Evolutionary conservation across 2,329 filamentous ascomycete genomes (phyloP).

Genomic region (Paraphoma sp.): DNA sequence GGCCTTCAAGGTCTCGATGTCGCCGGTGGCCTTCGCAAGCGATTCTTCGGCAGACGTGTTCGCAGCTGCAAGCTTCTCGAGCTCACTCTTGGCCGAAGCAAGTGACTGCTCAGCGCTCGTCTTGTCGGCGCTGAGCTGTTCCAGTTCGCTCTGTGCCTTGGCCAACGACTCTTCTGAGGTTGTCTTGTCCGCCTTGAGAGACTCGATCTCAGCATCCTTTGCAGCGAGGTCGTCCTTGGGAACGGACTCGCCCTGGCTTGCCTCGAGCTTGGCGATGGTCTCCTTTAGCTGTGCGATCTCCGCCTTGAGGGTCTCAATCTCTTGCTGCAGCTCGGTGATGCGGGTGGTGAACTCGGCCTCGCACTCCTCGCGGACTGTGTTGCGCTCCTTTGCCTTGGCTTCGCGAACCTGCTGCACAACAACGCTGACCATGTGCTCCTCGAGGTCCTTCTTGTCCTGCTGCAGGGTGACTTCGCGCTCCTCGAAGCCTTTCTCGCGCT

Average conservation of each 20-base stretch:
- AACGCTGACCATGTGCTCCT: constrained; percentile 51
- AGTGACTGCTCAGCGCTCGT: constrained; percentile 20
- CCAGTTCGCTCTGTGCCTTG: constrained; percentile 23
- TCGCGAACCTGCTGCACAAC: constrained; percentile 51
- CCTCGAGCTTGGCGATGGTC: constrained; percentile 29
- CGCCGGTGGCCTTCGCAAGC: constrained; percentile 26
- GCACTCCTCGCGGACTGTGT: constrained; percentile 43
- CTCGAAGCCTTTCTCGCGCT: constrained; percentile 38
- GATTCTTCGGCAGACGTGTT: constrained; percentile 22
- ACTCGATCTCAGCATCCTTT: constrained; percentile 37
- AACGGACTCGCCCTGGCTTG: constrained; percentile 19
- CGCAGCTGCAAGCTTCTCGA: constrained; percentile 20
- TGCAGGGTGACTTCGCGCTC: constrained; percentile 37
- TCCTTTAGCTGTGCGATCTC: constrained; percentile 26
- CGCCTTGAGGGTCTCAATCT: constrained; percentile 38
- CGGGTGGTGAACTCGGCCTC: constrained; percentile 39
- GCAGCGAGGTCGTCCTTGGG: constrained; percentile 34
- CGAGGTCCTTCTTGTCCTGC: constrained; percentile 48
- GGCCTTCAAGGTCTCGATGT: constrained; percentile 27
- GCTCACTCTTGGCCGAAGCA: constrained; percentile 24
- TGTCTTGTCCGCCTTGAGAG: constrained; percentile 27
- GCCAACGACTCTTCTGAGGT: constrained; percentile 23
- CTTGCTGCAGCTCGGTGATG: constrained; percentile 32
- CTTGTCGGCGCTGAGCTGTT: constrained; percentile 20
- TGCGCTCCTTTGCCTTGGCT: constrained; percentile 46